Evolutionary conservation across 108 stramenopile genomes (phyloP).

Genomic region (Nitzschia sp.): DNA sequence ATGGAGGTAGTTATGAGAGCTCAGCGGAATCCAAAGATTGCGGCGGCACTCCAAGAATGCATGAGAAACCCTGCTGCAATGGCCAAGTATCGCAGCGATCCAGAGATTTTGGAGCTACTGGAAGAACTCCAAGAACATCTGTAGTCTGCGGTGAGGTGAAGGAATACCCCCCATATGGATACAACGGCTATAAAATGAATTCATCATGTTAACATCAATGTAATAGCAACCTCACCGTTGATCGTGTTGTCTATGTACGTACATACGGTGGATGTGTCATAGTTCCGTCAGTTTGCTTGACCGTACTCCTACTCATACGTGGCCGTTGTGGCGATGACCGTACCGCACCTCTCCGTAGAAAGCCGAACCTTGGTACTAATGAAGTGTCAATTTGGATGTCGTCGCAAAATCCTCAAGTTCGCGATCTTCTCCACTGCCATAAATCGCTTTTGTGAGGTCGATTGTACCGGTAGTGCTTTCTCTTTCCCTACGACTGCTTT

Average conservation of each 20-base stretch:
- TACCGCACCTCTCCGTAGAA: too few relatives aligned
- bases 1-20: constrained; percentile 68
- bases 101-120: constrained; percentile 69
- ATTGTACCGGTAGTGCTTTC: background rate
- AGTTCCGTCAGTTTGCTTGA: too few relatives aligned
- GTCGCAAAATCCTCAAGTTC: background rate
- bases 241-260: too few relatives aligned
- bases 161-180: too few relatives aligned
- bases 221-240: too few relatives aligned
- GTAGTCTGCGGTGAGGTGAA: constrained; percentile 9
- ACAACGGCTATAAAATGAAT: too few relatives aligned
- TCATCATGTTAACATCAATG: too few relatives aligned
- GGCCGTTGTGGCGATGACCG: too few relatives aligned
- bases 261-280: too few relatives aligned
- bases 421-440: constrained; percentile 4
- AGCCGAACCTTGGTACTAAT: too few relatives aligned
- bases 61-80: constrained; percentile 83
- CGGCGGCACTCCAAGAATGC: constrained; percentile 77
- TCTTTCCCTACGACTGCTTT: background rate
- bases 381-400: too few relatives aligned
- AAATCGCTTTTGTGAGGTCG: background rate
- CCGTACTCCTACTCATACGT: too few relatives aligned
- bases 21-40: constrained; percentile 66
- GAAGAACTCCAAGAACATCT: constrained; percentile 62
- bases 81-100: constrained; percentile 81